Percentiles rank a stretch among this genome's conserved stretches.
phyloP scores from a whole-genome alignment of 2,329 filamentous ascomycete genomes.

The Bipolaris victoriae region DNA sequence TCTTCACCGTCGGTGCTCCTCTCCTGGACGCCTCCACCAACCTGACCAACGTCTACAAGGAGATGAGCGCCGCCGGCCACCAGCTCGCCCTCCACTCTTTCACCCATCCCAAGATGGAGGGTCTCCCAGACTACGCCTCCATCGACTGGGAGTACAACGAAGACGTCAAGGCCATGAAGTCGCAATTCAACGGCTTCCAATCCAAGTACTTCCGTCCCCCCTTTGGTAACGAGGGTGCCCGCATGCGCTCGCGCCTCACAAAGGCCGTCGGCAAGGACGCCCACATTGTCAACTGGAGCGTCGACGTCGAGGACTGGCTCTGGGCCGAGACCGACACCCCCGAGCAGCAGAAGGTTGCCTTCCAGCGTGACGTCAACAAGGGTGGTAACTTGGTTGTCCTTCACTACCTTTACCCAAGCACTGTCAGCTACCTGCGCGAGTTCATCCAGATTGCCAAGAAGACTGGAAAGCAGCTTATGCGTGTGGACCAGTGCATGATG shows the following conservation, averaged over 20 bases:
- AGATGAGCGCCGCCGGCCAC: conserved; percentile 67
- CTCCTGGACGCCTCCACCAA: conserved; percentile 65
- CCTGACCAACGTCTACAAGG: conserved; percentile 67
- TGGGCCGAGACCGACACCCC: conserved; percentile 68
- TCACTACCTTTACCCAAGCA: conserved; percentile 71
- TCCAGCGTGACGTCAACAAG: conserved; percentile 66
- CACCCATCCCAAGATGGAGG: conserved; percentile 72
- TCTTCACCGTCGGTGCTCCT: conserved; percentile 72
- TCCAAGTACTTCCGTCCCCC: conserved; percentile 70
- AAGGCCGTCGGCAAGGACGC: conserved; percentile 54
- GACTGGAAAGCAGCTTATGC: conserved; percentile 69
- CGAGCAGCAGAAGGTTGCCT: conserved; percentile 70
- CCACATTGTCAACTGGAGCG: conserved; percentile 70
- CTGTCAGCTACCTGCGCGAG: conserved; percentile 67
- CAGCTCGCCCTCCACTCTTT: conserved; percentile 72
- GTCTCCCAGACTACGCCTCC: conserved; percentile 57
- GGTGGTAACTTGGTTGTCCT: conserved; percentile 71
- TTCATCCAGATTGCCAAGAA: conserved; percentile 70
- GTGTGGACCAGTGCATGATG: conserved; percentile 70
- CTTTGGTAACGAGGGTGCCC: conserved; percentile 70
- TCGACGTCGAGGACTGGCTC: conserved; percentile 74
- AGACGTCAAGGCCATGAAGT: conserved; percentile 59
- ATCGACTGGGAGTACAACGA: conserved; percentile 69
- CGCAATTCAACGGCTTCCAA: conserved; percentile 44
- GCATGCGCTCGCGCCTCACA: conserved; percentile 68